Conservation (phyloP, 208 protist species). For the Trypanosomatidae sp. region DNA sequence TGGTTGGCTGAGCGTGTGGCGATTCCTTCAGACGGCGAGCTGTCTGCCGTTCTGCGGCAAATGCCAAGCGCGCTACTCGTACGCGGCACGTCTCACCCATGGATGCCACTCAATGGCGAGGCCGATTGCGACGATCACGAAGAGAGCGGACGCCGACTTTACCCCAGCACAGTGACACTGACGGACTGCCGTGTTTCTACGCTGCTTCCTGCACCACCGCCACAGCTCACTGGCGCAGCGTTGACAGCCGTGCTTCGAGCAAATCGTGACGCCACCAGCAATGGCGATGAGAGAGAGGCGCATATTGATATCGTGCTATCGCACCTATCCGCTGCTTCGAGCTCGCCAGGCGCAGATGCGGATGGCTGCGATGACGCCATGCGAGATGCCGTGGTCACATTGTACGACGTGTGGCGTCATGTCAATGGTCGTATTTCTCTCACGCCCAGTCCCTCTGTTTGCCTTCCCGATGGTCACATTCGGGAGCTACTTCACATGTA, state of each 20-base stretch:
- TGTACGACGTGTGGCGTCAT: not conserved
- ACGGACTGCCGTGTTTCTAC: constrained; percentile 4
- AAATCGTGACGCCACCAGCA: not conserved
- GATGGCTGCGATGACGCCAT: not conserved
- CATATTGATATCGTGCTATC: not conserved
- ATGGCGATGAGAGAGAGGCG: not conserved
- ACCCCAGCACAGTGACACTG: not conserved
- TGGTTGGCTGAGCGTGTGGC: constrained; percentile 6
- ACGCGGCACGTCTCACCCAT: not conserved
- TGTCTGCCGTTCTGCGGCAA: constrained; percentile 4
- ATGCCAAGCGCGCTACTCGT: not conserved
- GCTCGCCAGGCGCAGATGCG: not conserved
- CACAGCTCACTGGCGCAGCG: not conserved
- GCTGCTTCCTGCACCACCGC: not conserved
- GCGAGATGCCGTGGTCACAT: not conserved
- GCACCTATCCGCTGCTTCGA: constrained; percentile 2
- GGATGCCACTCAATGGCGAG: no score
- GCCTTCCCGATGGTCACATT: not conserved
- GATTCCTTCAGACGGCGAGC: constrained; percentile 1
- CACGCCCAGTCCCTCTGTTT: not conserved
- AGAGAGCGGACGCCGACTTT: not conserved
- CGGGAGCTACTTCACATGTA: constrained; percentile 2
- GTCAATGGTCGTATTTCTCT: not conserved
- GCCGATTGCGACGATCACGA: not conserved
- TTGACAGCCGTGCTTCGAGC: not conserved